Percentiles rank a stretch among this genome's conserved stretches.
These are phyloP conservation scores for Artomyces pyxidatus DNA, from an alignment of 768 basidiomycete species.

Conservation along the genomic window DNA sequence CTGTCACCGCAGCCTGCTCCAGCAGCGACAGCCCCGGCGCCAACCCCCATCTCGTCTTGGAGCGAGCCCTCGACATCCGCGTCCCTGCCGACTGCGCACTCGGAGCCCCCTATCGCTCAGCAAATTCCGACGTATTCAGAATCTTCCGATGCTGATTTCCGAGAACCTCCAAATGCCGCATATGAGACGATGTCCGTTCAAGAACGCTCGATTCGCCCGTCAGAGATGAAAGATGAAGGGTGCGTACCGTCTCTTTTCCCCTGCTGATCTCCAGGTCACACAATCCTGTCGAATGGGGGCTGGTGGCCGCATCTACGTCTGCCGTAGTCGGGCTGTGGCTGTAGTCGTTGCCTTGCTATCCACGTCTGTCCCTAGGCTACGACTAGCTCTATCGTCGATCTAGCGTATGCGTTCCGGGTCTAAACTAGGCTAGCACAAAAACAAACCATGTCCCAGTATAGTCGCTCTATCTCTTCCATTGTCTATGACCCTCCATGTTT, in stretches of 20 bases:
- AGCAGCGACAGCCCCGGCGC: background rate
- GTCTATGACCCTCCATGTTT: slow-evolving; percentile 43
- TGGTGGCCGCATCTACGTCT: slow-evolving; percentile 19
- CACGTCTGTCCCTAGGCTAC: slow-evolving; percentile 16
- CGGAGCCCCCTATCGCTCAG: slow-evolving; percentile 2
- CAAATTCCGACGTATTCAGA: slow-evolving; percentile 17
- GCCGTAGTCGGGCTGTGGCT: slow-evolving; percentile 26
- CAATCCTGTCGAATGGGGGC: slow-evolving; percentile 9
- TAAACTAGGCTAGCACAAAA: slow-evolving; percentile 46
- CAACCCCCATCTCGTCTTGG: slow-evolving; percentile 10
- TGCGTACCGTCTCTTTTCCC: slow-evolving; percentile 37
- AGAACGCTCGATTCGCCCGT: slow-evolving; percentile 63
- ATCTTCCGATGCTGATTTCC: background rate
- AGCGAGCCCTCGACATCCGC: slow-evolving; percentile 5
- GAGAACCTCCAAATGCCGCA: slow-evolving; percentile 23
- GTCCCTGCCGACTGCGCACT: slow-evolving; percentile 1
- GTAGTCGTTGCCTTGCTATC: slow-evolving; percentile 12
- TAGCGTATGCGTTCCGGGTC: slow-evolving; percentile 36
- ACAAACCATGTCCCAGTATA: slow-evolving; percentile 46
- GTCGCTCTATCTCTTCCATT: slow-evolving; percentile 47
- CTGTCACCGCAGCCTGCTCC: background rate
- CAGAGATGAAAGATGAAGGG: slow-evolving; percentile 97
- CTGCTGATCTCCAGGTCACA: slow-evolving; percentile 19
- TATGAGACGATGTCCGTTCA: slow-evolving; percentile 26
- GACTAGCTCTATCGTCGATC: slow-evolving; percentile 18